Base-by-base conservation (phyloP, 768 basidiomycete genomes). In the Suillus subaureus region DNA sequence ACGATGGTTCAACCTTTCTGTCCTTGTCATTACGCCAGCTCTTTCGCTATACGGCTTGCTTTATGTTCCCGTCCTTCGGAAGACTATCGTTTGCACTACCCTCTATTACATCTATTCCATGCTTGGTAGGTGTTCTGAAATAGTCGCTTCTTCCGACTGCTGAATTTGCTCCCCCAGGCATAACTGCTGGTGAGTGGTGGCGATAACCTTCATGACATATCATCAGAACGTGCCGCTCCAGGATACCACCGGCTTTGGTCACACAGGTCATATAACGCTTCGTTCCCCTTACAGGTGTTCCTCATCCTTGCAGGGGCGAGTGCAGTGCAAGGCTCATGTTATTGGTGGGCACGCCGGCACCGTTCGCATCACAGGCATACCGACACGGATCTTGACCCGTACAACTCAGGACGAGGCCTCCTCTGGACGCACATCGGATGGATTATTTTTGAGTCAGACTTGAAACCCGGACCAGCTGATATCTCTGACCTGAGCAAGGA, bases 31-130 rank as follows among this genome's bases (percentile, higher is more conserved):
- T 67, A 91, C 93, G 0, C 94, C 96, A 13, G 77, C 83, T 12
- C 69, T 95, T 64, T 84, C 91, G 60, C 73, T 89, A 61, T 92
- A 89, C 79, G 96, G 94, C 15, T 70, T 88, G 60, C 81, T 86
- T 15, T 71, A 69, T 31, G 86, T 86, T 11, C 75, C 80, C 58
- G 69, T 81, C 49, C 77, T 81, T 63, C 72, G 72, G 61, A 78
- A 83, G 72, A 97, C 95, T 0, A 70, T 80, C 23, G 61, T 86
- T 12, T 96, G 89, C 78, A 79, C 87, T 23, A 75, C 85, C 39
- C 72, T 83, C n/a, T 96, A 94, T 81, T 97, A 95, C 80, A 79
- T 89, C 68, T 91, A 91, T 77, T 92, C 92, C n/a, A 93, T 95
- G 85, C 80, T 96, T 68, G 91, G 93, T 88, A 74, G 72, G 82